Percentiles rank a stretch among this genome's conserved stretches.
Conservation (phyloP, 352 stramenopile genomes). For the Ophiocytium majus region DNA sequence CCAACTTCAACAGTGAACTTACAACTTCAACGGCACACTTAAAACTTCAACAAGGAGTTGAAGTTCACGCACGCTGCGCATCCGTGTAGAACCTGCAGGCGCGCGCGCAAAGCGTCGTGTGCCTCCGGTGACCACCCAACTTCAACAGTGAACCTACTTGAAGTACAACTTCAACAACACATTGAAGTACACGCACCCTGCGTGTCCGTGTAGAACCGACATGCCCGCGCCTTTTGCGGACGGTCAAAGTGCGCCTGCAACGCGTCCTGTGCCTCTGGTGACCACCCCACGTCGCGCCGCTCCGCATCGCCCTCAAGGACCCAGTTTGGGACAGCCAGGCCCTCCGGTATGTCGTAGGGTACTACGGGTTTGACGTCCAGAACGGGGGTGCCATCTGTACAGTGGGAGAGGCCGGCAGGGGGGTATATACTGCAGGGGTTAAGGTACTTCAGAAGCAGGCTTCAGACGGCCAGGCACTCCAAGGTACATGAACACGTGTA, state of each 20-base stretch:
- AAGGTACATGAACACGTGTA: too few relatives aligned
- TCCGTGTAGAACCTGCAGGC: background rate
- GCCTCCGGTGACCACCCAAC: background rate
- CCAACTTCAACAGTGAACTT: background rate
- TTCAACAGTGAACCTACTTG: background rate
- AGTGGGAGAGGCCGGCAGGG: background rate
- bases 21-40: too few relatives aligned
- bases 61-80: background rate
- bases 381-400: slow-evolving; percentile 78
- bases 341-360: slow-evolving; percentile 44
- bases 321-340: slow-evolving; percentile 27
- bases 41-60: too few relatives aligned
- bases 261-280: slow-evolving; percentile 3
- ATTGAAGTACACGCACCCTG: background rate
- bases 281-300: background rate
- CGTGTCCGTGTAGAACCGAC: background rate
- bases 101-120: background rate
- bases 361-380: slow-evolving; percentile 90
- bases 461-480: too few relatives aligned
- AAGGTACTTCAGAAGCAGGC: too few relatives aligned
- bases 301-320: slow-evolving; percentile 14
- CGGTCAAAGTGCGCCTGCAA: background rate
- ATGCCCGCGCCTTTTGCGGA: background rate
- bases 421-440: too few relatives aligned
- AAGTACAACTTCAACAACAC: background rate